Base-by-base conservation (phyloP, 1,284 basidiomycete species). In the Leccinum discolor region DNA sequence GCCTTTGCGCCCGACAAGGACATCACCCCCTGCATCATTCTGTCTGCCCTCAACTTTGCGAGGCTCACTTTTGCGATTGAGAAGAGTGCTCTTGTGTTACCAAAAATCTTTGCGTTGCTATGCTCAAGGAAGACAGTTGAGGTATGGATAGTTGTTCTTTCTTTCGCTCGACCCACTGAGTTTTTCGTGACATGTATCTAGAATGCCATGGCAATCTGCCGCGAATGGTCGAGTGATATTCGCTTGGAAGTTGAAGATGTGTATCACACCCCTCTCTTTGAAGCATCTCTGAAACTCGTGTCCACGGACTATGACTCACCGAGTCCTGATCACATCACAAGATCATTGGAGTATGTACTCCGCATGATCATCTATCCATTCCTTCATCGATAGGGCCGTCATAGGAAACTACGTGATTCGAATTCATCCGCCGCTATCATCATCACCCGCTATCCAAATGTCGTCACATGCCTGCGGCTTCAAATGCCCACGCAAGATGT, bases 391-490 rank as follows among this genome's bases (percentile, higher is more conserved):
- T 23, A 23, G 2, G 32, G 40, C 18, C 5, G 47, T 12, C 2
- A 44, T 47, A 85, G 80, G 61, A 69, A 78, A 60, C 66, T 81
- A 68, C 67, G 72, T 63, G 60, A 70, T 7, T 66, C 62, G 29
- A 66, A 66, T 40, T 72, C 71, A 21, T 78, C 78, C 10, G 74
- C 73, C 38, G 86, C 80, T 2, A 78, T 80, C n/a, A 74, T 90
- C 61, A 83, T 90, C 66, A 87, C 86, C 1, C 85, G 87, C 16
- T 83, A 85, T 54, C 88, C 88, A 2, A 84, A 89, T 69, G 86
- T 87, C 56, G 67, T 90, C 61, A 74, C 80, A 21, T 84, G 86
- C 69, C 68, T 89, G 65, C 84, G 83, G 62, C 76, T 89, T 42
- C 75, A 74, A 8, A 71, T 76, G 6, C 64, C 74, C 5, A 64